These are phyloP conservation scores for Blepharisma japonicum DNA, from an alignment of 73 alveolate species.

Conservation along the genomic window DNA sequence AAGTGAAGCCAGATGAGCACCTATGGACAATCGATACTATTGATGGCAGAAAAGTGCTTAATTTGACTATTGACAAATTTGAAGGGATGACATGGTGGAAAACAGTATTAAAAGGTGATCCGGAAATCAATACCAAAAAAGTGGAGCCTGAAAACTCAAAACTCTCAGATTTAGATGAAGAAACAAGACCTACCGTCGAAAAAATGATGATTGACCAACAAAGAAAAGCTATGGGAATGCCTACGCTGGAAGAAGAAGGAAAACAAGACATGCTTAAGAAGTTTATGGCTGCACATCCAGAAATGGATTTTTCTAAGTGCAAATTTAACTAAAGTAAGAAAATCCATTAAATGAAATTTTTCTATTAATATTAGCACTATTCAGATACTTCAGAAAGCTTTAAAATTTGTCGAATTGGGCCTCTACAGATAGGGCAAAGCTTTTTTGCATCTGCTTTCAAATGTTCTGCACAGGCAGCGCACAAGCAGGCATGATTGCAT, in stretches of 20 bases:
- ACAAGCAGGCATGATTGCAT: no score
- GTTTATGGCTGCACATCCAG: conserved; percentile 98
- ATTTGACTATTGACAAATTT: conserved; percentile 68
- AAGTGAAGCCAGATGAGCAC: conserved; percentile 76
- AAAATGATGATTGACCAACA: conserved; percentile 97
- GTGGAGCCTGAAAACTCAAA: conserved; percentile 94
- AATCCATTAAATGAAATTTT: no score
- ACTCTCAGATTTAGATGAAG: conserved; percentile 93
- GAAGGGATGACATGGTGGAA: conserved; percentile 95
- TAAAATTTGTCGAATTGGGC: no score
- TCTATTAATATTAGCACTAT: no score
- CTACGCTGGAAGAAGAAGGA: conserved; percentile 86
- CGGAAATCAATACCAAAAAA: conserved; percentile 86
- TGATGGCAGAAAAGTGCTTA: conserved; percentile 60
- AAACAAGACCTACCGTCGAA: conserved; percentile 92
- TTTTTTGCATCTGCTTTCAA: no score
- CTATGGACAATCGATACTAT: conserved; percentile 89
- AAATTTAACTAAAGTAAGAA: conserved; percentile 30
- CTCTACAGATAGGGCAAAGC: no score
- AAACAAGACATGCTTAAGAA: conserved; percentile 82
- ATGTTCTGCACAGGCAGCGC: no score
- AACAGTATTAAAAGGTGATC: conserved; percentile 78
- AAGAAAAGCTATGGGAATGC: conserved; percentile 89
- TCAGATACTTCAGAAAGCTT: no score
- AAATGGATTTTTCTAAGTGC: conserved; percentile 96